A percentile compares a stretch with the other conserved stretches of the same genome.
Evolutionary conservation across 192 early-diverging fungal genomes (phyloP).

Genomic region (Coemansia sp.): DNA sequence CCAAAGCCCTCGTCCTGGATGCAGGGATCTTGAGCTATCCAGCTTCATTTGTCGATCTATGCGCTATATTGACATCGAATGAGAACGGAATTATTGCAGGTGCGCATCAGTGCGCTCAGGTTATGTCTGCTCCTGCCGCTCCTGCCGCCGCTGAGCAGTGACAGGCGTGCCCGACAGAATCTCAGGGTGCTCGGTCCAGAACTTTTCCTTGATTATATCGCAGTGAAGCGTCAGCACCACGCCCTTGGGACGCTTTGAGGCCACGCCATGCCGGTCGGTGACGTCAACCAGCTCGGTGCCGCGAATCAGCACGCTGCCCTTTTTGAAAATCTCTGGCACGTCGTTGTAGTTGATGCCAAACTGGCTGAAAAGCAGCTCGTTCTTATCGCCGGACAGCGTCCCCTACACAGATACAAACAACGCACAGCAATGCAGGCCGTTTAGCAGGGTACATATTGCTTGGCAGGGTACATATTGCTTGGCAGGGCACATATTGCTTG

Average conservation of each 20-base stretch:
- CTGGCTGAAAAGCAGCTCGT: slow-evolving; percentile 83
- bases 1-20: background rate
- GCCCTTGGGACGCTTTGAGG: slow-evolving; percentile 56
- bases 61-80: background rate
- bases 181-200: slow-evolving; percentile 65
- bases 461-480: background rate
- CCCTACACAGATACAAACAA: slow-evolving; percentile 55
- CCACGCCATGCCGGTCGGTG: slow-evolving; percentile 13
- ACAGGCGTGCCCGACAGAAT: slow-evolving; percentile 22
- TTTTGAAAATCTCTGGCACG: slow-evolving; percentile 78
- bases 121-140: background rate
- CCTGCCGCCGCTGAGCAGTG: background rate
- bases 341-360: slow-evolving; percentile 91
- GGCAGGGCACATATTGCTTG: background rate
- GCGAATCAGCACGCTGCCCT: slow-evolving; percentile 80
- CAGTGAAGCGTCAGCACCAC: slow-evolving; percentile 58
- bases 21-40: background rate
- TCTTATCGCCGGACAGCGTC: slow-evolving; percentile 84
- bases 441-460: too few species aligned
- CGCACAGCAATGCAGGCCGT: too few species aligned
- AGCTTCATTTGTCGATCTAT: background rate
- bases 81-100: background rate
- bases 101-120: background rate
- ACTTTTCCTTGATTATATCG: slow-evolving; percentile 74
- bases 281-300: slow-evolving; percentile 43